Conservation (phyloP, 2,329 filamentous ascomycete genomes). For the Colletotrichum noveboracense region DNA sequence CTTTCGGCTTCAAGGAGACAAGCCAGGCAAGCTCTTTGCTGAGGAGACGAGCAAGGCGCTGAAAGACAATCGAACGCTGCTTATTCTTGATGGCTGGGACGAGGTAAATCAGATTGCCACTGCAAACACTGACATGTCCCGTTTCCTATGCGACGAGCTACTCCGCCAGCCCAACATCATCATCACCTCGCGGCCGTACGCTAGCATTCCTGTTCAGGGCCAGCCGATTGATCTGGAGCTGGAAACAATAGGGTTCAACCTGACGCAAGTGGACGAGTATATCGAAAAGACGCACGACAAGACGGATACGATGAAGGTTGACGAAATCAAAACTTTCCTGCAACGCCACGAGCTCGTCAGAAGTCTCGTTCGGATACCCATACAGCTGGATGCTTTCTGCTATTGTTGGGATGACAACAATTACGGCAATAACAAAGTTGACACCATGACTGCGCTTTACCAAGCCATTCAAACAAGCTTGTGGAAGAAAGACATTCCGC, state of each 20-base stretch:
- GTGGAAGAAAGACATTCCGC: neutral
- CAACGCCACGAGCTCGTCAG: constrained; percentile 4
- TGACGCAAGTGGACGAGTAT: constrained; percentile 38
- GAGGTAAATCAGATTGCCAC: constrained; percentile 8
- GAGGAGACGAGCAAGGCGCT: neutral
- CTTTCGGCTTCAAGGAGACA: neutral
- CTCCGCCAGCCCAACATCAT: constrained; percentile 40
- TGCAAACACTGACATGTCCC: constrained; percentile 10
- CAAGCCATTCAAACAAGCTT: neutral
- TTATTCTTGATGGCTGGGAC: neutral
- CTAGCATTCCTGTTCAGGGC: constrained; percentile 19
- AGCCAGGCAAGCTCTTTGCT: neutral
- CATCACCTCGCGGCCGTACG: constrained; percentile 43
- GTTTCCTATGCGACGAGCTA: constrained; percentile 31
- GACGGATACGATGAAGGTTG: neutral
- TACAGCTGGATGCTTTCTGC: constrained; percentile 4
- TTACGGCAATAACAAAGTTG: neutral
- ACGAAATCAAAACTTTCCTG: constrained; percentile 35
- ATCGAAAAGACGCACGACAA: neutral
- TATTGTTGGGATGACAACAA: neutral
- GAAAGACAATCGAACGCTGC: neutral
- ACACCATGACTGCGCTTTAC: constrained; percentile 11
- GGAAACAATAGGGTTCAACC: constrained; percentile 44
- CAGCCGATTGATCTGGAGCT: constrained; percentile 36
- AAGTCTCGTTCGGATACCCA: neutral